Base-by-base conservation (phyloP, 768 basidiomycete species). In the Agrocybe praecox region DNA sequence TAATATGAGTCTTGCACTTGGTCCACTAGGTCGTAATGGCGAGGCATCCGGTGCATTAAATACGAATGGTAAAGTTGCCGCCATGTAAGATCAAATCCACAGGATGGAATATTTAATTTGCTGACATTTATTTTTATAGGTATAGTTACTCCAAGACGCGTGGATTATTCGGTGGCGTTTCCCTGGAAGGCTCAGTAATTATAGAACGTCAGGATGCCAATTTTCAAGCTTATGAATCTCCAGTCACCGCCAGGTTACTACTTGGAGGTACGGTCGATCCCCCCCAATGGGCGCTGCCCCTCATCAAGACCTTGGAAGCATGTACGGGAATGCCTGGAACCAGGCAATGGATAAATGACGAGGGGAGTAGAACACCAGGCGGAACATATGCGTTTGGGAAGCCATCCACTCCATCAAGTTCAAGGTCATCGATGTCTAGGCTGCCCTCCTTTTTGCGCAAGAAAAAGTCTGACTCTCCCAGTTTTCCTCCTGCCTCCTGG, bases 121-220 rank as follows among this genome's bases (percentile, higher is more conserved):
- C 33, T 52, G 46, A 34, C 26, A 29, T 29, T 29, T 29, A 24
- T 47, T 48, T 40, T 46, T 58, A 49, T 66, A 91, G 89, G 88
- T 93, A 94, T 71, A 91, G 88, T 67, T 94, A 94, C 67, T 90
- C 89, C 8, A 96, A 96, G 70, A 95, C 95, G 1, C 85, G 91
- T 52, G 96, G 96, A 19, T 81, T 98, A 2, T 98, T 97, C 58
- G 96, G 96, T 26, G 96, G 96, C 6, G 80, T 97, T 11, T 94
- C 92, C 17, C 69, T 92, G 11, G 90, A 92, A 75, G 94, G 94
- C 12, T 92, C 90, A 1, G 87, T 97, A 49, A 95, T 98, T 57
- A 81, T 97, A 15, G 96, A 97, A 72, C 85, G 96, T 36, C 90
- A 94, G 66, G 96, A 99, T 70, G 93, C 94, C 9, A 98, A 97